Conservation (phyloP, 2,329 filamentous ascomycete species). For the Chaetomium globosum region DNA sequence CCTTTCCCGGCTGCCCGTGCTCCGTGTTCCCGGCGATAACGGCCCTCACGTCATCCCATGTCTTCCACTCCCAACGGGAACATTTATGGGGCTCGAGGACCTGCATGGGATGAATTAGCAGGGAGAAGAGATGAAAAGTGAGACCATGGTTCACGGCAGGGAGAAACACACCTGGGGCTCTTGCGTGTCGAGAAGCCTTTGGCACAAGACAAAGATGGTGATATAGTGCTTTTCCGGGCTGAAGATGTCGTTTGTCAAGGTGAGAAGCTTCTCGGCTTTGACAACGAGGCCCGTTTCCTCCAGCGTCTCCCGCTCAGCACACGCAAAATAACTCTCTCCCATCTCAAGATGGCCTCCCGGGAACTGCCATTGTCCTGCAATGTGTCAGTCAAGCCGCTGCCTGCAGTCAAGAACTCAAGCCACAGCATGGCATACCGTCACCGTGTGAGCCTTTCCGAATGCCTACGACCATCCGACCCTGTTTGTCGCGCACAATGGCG, state of each 20-base stretch:
- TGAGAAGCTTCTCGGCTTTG: constrained; percentile 55
- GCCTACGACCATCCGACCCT: constrained; percentile 53
- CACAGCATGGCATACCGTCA: constrained; percentile 42
- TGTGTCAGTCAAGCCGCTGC: background rate
- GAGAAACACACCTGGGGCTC: constrained; percentile 56
- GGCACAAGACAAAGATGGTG: constrained; percentile 67
- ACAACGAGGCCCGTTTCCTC: constrained; percentile 72
- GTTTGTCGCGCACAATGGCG: constrained; percentile 48
- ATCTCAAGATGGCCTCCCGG: constrained; percentile 77
- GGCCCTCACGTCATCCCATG: constrained; percentile 48
- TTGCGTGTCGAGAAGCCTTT: constrained; percentile 50
- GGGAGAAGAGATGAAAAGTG: too few species aligned
- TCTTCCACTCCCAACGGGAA: constrained; percentile 53
- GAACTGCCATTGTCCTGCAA: constrained; percentile 54
- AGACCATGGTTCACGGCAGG: constrained; percentile 21
- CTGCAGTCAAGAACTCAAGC: background rate
- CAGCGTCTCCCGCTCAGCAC: constrained; percentile 66
- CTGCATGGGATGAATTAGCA: constrained; percentile 28
- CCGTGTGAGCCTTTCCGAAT: constrained; percentile 55
- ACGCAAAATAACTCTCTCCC: constrained; percentile 63
- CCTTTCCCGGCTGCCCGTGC: constrained; percentile 39
- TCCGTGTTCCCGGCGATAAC: constrained; percentile 38
- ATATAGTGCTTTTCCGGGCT: constrained; percentile 70
- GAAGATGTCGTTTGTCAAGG: constrained; percentile 70
- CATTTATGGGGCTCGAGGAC: constrained; percentile 56